Conservation (phyloP, 1,284 basidiomycete species). For the Pseudozyma pruni region DNA sequence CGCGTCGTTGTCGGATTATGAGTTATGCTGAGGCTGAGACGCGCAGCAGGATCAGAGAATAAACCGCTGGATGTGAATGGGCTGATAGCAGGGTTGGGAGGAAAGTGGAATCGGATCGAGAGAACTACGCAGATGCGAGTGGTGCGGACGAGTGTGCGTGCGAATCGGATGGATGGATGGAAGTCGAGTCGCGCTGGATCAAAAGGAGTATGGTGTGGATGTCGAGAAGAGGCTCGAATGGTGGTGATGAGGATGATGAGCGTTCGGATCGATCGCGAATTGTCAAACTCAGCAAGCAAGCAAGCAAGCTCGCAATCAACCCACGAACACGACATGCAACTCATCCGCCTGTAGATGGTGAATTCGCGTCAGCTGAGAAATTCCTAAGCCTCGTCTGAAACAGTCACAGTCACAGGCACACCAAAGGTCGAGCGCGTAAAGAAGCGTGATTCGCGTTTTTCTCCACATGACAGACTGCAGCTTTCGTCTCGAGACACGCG, state of each 20-base stretch:
- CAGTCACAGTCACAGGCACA: too few relatives aligned
- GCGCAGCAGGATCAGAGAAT: too few relatives aligned
- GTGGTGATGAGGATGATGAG: conserved; percentile 13
- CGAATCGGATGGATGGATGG: not conserved
- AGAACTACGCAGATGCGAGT: too few relatives aligned
- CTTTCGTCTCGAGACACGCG: not conserved
- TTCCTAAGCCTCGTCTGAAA: conserved; percentile 4
- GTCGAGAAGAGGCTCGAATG: not conserved
- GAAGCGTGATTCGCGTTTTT: conserved; percentile 13
- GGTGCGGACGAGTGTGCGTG: too few relatives aligned
- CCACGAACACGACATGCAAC: too few relatives aligned
- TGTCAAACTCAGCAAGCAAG: conserved; percentile 5
- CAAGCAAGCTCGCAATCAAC: too few relatives aligned
- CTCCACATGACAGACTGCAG: conserved; percentile 19
- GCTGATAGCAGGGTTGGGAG: too few relatives aligned
- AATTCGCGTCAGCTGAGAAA: conserved; percentile 7
- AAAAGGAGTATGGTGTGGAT: not conserved
- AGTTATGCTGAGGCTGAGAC: too few relatives aligned
- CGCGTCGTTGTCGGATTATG: too few relatives aligned
- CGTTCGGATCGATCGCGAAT: conserved; percentile 7
- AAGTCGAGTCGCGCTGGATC: not conserved
- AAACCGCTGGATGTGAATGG: too few relatives aligned
- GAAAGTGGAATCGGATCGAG: too few relatives aligned
- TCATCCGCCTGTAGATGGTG: not conserved
- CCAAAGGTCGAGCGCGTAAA: conserved; percentile 42